Evolutionary conservation across 108 stramenopile genomes (phyloP).

Genomic region (Mediolabrus comicus): DNA sequence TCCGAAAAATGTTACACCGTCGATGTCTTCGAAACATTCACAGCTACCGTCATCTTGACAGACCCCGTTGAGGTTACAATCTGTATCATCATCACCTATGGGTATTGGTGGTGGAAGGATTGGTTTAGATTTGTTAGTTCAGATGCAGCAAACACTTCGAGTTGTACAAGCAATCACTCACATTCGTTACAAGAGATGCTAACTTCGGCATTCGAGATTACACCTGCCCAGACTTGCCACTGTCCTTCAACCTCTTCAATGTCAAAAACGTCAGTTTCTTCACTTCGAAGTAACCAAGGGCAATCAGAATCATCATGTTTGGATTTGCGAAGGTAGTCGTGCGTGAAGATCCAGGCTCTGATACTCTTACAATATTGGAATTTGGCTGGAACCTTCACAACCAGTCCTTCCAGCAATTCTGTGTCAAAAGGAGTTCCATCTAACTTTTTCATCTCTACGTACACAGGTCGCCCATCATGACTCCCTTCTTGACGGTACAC

Average conservation of each 20-base stretch:
- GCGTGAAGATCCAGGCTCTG: conserved; percentile 1
- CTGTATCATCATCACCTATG: not conserved
- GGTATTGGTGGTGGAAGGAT: too few species aligned
- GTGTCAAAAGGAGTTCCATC: not conserved
- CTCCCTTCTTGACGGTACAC: not conserved
- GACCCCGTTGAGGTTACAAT: not conserved
- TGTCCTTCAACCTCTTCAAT: not conserved
- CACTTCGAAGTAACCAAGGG: not conserved
- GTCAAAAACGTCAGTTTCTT: not conserved
- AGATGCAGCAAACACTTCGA: too few species aligned
- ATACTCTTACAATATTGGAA: not conserved
- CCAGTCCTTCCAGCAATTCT: not conserved
- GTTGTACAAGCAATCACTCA: too few species aligned
- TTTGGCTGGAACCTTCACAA: not conserved
- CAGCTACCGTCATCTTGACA: not conserved
- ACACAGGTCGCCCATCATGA: not conserved
- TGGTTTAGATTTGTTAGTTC: too few species aligned
- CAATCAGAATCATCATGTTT: not conserved
- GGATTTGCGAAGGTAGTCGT: not conserved
- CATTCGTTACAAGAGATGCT: not conserved
- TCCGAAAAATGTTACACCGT: not conserved
- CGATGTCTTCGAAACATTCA: not conserved
- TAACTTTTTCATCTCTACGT: conserved; percentile 1
- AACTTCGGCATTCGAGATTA: not conserved
- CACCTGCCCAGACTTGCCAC: not conserved